Percentiles rank a stretch among this genome's conserved stretches.
These are phyloP conservation scores for Claviceps pazoutovae DNA, from an alignment of 2,329 filamentous ascomycete genomes.

Conservation along the genomic window DNA sequence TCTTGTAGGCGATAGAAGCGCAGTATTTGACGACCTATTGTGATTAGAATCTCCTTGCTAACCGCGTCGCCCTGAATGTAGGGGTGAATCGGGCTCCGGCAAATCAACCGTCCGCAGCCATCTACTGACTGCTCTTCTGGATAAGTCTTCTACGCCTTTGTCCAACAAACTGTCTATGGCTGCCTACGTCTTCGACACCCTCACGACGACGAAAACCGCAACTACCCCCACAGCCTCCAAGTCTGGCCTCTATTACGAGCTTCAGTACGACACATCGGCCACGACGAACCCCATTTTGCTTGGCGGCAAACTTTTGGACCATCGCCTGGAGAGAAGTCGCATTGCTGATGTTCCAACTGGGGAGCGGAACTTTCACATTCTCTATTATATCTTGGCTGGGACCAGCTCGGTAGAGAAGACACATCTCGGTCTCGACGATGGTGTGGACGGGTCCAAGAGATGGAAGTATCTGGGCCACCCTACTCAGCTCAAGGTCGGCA, in stretches of 20 bases:
- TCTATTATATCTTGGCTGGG: constrained; percentile 90
- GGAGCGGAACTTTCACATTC: constrained; percentile 87
- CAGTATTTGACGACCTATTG: not conserved
- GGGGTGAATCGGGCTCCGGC: constrained; percentile 88
- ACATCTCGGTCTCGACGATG: constrained; percentile 54
- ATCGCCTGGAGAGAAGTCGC: constrained; percentile 80
- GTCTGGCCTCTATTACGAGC: constrained; percentile 84
- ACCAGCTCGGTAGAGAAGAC: constrained; percentile 82
- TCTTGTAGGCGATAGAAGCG: constrained; percentile 54
- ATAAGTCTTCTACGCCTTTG: constrained; percentile 81
- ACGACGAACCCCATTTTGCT: constrained; percentile 76
- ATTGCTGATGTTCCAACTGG: constrained; percentile 87
- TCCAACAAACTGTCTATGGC: constrained; percentile 89
- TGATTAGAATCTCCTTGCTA: not conserved
- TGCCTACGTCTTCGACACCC: constrained; percentile 86
- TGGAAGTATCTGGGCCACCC: constrained; percentile 96
- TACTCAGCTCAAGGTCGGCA: constrained; percentile 90
- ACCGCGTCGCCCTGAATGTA: constrained; percentile 23
- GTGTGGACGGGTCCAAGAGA: constrained; percentile 48
- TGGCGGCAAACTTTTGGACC: constrained; percentile 87
- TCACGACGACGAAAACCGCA: constrained; percentile 93
- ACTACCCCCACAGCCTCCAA: constrained; percentile 94
- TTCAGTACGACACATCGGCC: constrained; percentile 88
- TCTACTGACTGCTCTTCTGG: constrained; percentile 69
- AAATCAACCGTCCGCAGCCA: constrained; percentile 93